phyloP scores from a whole-genome alignment of 192 early-diverging fungal species.

The Spinellus fusiger region DNA sequence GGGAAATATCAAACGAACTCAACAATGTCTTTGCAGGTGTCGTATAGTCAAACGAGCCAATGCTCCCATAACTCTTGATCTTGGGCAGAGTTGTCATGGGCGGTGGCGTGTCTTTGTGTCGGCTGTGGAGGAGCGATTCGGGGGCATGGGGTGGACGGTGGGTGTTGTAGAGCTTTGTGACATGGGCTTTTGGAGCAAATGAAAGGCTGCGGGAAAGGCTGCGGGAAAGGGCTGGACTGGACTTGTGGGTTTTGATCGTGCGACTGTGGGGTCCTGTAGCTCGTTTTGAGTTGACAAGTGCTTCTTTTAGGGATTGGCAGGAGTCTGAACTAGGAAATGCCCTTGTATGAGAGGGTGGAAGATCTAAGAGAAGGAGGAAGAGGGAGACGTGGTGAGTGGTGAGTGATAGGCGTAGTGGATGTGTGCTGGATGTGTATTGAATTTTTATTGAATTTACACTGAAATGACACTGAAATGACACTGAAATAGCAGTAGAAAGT shows the following conservation, averaged over 20 bases:
- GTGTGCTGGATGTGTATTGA: no score
- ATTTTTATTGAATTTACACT: no score
- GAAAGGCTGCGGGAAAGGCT: not conserved
- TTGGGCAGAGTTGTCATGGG: not conserved
- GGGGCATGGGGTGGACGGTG: not conserved
- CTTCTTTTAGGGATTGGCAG: not conserved
- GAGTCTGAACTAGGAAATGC: not conserved
- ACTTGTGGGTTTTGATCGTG: conserved; percentile 1
- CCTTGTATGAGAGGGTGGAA: not conserved
- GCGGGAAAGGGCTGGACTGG: conserved; percentile 8
- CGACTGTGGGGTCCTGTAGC: not conserved
- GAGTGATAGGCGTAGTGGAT: no score
- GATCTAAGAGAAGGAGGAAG: not conserved
- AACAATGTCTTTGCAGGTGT: not conserved
- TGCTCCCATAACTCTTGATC: not conserved
- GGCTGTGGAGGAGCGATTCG: not conserved
- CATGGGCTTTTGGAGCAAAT: not conserved
- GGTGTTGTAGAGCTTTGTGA: conserved; percentile 14
- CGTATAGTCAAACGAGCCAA: not conserved
- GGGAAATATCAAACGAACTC: not conserved
- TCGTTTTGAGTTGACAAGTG: not conserved
- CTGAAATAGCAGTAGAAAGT: no score
- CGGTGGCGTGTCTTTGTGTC: not conserved
- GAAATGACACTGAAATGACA: no score
- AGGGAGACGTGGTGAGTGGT: no score